Evolutionary conservation across 169 alveolate species (phyloP), one percentile per base, ranked within the genome.

Genomic region (Eimeria maxima): DNA sequence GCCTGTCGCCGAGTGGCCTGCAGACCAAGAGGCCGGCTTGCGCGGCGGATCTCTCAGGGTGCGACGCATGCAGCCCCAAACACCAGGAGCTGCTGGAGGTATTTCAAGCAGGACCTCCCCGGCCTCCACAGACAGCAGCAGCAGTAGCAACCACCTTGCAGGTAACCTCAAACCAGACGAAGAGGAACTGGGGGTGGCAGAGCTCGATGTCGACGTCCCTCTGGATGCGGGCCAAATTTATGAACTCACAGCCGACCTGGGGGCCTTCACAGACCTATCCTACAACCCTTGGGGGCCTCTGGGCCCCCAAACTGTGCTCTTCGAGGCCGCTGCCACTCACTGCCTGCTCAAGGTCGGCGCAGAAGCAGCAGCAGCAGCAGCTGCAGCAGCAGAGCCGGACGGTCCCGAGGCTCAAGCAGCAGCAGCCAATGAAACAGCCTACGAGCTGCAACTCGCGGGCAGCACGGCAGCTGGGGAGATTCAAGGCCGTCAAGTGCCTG

Each of bases 251-350:
- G 97, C 93, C 0, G 97, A 96, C 38, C 76, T 95, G 44, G 98
- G 98, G 42, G 97, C 97, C 44, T 67, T 97, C 63, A 96, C 97
- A 45, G 98, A 97, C 71, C 76, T 96, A 18, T 81, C 97, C n/a
- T 97, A 97, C 96, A 96, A 97, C 71, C 98, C 98, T 3, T 96
- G 97, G 98, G 98, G 97, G 65, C 97, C 97, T 63, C 97, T 97
- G 5, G 96, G 94, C 3, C 57, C 93, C 50, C 55, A 84, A 5
- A 60, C 63, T 6, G 93, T 84, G 20, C 20, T 67, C 3, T 84
- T 84, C 38, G 53, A 29, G 42, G 80, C 93, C 4, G 93, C 55
- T 57, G 80, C 93, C 55, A 60, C 93, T 8, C 93, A 84, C 78
- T 84, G 93, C 42, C 27, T 44, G 53, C 80, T 84, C n/a, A 65